These are phyloP conservation scores for Mycena olivaceomarginata DNA, from an alignment of 768 basidiomycete species.

Conservation along the genomic window DNA sequence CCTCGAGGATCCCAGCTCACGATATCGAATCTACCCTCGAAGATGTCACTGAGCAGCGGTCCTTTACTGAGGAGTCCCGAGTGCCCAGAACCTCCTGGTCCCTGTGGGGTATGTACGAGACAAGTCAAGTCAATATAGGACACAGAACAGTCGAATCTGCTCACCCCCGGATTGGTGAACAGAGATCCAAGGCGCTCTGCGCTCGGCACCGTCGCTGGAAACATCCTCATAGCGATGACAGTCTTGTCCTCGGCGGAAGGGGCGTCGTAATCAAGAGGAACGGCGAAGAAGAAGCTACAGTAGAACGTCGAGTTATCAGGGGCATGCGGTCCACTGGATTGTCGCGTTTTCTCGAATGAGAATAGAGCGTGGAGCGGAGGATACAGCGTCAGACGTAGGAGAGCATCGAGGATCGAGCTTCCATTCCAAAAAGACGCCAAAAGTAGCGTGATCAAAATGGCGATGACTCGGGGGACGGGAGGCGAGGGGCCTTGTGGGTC, in stretches of 20 bases:
- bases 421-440: conserved; percentile 3
- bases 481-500: neutral
- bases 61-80: conserved; percentile 17
- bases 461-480: neutral
- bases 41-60: conserved; percentile 29
- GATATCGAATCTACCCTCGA: conserved; percentile 40
- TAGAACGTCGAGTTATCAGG: conserved; percentile 38
- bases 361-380: neutral
- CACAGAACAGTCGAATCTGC: neutral
- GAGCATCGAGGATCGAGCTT: neutral
- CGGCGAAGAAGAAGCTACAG: conserved; percentile 33
- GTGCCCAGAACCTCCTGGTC: conserved; percentile 39
- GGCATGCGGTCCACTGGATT: conserved; percentile 30
- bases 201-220: conserved; percentile 15
- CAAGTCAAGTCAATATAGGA: neutral
- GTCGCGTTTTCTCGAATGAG: neutral
- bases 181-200: conserved; percentile 34
- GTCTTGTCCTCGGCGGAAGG: conserved; percentile 19
- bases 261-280: conserved; percentile 30
- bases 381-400: neutral
- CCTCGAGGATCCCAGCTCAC: conserved; percentile 42
- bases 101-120: neutral
- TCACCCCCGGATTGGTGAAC: conserved; percentile 39
- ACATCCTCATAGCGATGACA: conserved; percentile 36
- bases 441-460: neutral